Evolutionary conservation across 345 rosid species (phyloP), one percentile per base, ranked within the genome.

Genomic region (Psidium guajava): DNA sequence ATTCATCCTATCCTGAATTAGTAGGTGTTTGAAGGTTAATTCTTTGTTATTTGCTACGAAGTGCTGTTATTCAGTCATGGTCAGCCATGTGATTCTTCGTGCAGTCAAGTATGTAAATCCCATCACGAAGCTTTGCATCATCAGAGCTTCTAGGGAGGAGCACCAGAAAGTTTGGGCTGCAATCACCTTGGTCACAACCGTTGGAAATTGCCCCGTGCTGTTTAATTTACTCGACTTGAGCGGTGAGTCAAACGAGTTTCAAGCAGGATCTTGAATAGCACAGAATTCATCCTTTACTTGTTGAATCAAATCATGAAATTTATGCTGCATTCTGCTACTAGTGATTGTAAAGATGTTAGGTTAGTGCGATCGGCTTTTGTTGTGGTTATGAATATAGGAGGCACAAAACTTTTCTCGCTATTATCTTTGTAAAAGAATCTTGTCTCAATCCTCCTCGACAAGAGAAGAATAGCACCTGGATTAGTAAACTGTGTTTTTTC

Each of bases 21-120:
- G 11, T 0, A 14, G 40, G 73, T 27, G 40, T 14, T 1, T 59
- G 40, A 36, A 59, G 73, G 40, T 14, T 28, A 61, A 61, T 61
- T 8, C 16, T 61, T 15, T 28, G 74, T 61, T 61, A 61, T 28
- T 61, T 27, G 18, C 74, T 28, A 28, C 11, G 42, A 61, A 61
- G 74, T 28, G 6, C 42, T 16, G 75, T 64, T 42, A 28, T 28
- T 28, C 75, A 1, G 20, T 28, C 75, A 16, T 64, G 9, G 22
- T 28, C 42, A 28, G 28, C 2, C 57, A 5, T 82, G 53, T 4
- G n/a, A 18, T 81, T 82, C n/a, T 69, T 36, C 42, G n/a, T 83
- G 91, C 86, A 91, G 97, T 95, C 52, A 95, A 94, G 85, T 93
- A 95, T 86, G 92, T 93, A 86, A 95, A 95, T 85, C 96, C 96